Evolutionary conservation across 306 rosid genomes (phyloP), one percentile per base, ranked within the genome.

Genomic region (Senna siamea): DNA sequence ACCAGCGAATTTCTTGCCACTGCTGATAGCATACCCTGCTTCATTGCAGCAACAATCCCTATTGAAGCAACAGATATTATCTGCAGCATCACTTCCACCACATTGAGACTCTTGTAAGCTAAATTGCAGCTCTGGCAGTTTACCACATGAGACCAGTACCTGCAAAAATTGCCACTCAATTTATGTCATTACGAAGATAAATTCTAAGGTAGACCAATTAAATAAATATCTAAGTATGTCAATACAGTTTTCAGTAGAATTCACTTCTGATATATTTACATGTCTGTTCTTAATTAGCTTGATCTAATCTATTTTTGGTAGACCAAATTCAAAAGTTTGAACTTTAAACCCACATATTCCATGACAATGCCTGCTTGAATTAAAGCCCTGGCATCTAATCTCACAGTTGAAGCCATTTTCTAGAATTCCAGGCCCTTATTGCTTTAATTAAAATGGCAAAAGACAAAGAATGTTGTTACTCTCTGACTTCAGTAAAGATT

Each of bases 61-160:
- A 91, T 50, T 46, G 87, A 69, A 79, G 90, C 79, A 19, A 94
- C 73, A 5, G 95, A 83, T 70, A 80, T 18, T 12, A 88, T 77
- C 81, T 89, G 93, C 63, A 94, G 78, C 40, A 58, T 66, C 47
- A 91, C 89, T 78, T 94, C 92, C 9, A 76, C 85, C 35, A 78
- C 85, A 7, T 80, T 87, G 11, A 94, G 89, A 67, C 88, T 85
- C 81, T 92, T 92, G 30, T 94, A 71, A 8, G 93, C 97, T n/a
- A 67, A 68, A 68, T 43, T 88, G 87, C 98, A 94, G 74, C 98
- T 94, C 64, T 73, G 41, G 81, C 98, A 94, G 62, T 89, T 91
- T 72, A 88, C 90, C 78, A 89, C 96, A 66, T 94, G 98, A 18
- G 87, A 77, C 95, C 92, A 70, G 69, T 94, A 94, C 87, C 98